These are phyloP conservation scores for Cryptosporidium viatorum DNA, from an alignment of 169 alveolate species.

Conservation along the genomic window DNA sequence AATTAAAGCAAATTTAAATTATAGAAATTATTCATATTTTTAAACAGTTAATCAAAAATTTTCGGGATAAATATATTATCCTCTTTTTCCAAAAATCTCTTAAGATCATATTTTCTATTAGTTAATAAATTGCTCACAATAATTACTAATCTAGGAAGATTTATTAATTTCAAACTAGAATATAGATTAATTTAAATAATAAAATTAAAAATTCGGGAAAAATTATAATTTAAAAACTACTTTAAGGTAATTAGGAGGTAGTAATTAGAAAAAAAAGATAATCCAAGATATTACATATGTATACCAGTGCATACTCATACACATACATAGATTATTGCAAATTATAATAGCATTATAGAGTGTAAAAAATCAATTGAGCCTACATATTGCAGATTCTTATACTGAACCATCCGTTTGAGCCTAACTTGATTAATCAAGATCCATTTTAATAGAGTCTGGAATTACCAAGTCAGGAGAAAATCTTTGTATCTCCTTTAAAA, in stretches of 20 bases:
- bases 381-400: constrained; percentile 9
- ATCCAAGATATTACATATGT: not conserved
- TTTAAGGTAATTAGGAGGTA: not conserved
- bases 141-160: not conserved
- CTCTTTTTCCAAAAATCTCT: not conserved
- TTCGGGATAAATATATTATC: not conserved
- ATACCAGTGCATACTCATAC: not conserved
- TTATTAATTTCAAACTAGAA: not conserved
- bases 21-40: no score
- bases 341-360: not conserved
- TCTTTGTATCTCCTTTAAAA: constrained; percentile 83
- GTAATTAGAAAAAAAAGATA: not conserved
- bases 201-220: not conserved
- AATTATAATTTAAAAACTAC: not conserved
- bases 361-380: constrained; percentile 17
- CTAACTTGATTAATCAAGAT: not conserved
- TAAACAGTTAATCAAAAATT: no score
- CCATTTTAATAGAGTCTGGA: constrained; percentile 77
- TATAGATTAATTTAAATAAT: not conserved
- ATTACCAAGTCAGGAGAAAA: constrained; percentile 87
- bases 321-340: not conserved
- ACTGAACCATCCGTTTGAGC: not conserved
- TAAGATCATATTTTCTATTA: no score
- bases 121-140: not conserved
- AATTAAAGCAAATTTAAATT: no score